Base-by-base conservation (phyloP, 305 asterid species). In the Ilex paraguariensis region DNA sequence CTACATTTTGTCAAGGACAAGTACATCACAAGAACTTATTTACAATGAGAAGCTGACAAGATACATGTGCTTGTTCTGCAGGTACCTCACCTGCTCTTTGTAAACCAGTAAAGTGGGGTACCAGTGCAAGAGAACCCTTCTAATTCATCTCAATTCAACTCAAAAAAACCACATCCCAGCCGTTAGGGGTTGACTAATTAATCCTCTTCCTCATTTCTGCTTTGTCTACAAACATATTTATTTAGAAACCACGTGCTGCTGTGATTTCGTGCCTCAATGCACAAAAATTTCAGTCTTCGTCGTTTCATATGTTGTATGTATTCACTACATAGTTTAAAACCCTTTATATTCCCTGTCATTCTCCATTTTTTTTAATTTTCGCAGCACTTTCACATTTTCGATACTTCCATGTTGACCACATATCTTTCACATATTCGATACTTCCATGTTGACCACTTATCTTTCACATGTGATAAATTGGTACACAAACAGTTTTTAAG, bases 71-170 rank as follows among this genome's bases (percentile, higher is more conserved):
- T 49, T 3, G 66, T 21, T 21, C 28, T 21, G 28, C 28, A 21
- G 28, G 28, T 21, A 21, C 28, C 28, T 21, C 28, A 21, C 28
- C 28, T 21, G 28, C 42, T 36, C 6, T 36, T 36, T 36, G 70
- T 28, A 56, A 62, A 60, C 42, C 42, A 57, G 52, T 51, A 57
- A 57, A 51, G 44, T 55, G 56, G 58, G 56, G 36, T 58, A 66
- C n/a, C 15, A 62, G 60, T 42, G 30, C 57, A 65, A 13, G 16
- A 14, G 51, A 60, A 49, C 63, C 57, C 67, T 52, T 67, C 16
- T 50, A 58, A 13, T 52, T 58, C 36, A 31, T 53, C 65, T 68
- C 31, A 46, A 53, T 31, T 56, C 31, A 45, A 57, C 60, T 64
- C 66, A 62, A 36, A 40, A 39, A 28, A 28, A 8, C 63, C 63